Evolutionary conservation across 2,329 filamentous ascomycete genomes (phyloP), one percentile per base, ranked within the genome.

Genomic region (Cordyceps fumosorosea): DNA sequence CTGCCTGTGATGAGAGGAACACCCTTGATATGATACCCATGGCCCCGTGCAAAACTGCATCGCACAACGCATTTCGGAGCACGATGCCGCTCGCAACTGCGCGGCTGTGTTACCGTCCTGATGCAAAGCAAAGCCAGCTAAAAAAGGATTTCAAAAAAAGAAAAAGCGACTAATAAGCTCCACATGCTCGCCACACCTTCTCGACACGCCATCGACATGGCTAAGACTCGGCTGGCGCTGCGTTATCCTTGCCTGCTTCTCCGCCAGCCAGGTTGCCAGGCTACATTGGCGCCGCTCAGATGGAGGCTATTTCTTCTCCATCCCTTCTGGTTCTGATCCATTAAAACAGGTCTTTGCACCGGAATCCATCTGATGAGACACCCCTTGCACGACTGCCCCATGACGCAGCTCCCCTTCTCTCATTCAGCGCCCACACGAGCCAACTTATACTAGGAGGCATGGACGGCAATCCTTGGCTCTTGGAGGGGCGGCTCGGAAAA

Each of bases 351-450:
- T 45, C 48, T 60, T 50, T 45, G 47, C 52, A 60, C 47, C 70
- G 68, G 67, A 69, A 70, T 71, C 70, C 69, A 67, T 71, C 72
- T 69, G 68, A 69, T 71, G 70, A 73, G 67, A 71, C 70, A 71
- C 70, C 71, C 73, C 67, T 73, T 69, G 66, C 45, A 34, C 44
- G 26, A 66, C 57, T 66, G 66, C 63, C 67, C 69, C 68, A 66
- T 69, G 67, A 69, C 67, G 67, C 66, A 68, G 66, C 64, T 65
- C 62, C 66, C 54, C 34, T 62, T 52, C 34, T 44, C 18, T 63
- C 64, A 64, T 64, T n/a, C 64, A 66, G 20, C 44, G 71, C 71
- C 70, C 70, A 72, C 67, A 51, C 32, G 42, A 62, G 62, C 60
- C 18, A 29, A 29, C 29, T 29, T 7, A 56, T 55, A n/a, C 59